phyloP scores from a whole-genome alignment of 1,139 yeast genomes.

The Nakaseomyces glabratus region DNA sequence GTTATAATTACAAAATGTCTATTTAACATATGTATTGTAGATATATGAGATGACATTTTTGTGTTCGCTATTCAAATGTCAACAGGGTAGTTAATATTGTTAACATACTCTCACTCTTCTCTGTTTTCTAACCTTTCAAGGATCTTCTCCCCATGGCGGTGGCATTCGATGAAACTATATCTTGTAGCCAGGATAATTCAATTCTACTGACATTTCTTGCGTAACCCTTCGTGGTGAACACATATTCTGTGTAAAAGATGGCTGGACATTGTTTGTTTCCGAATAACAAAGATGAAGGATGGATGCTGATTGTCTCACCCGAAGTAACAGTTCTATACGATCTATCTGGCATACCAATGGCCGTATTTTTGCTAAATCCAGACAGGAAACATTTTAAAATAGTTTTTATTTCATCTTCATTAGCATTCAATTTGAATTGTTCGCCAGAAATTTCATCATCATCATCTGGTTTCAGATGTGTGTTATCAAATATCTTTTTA shows the following conservation, averaged over 20 bases:
- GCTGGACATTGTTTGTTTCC: slow-evolving; percentile 70
- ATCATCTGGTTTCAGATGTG: slow-evolving; percentile 13
- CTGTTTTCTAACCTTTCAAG: too few species aligned
- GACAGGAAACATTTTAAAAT: slow-evolving; percentile 68
- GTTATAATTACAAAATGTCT: too few species aligned
- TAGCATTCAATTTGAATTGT: slow-evolving; percentile 10
- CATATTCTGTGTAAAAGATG: slow-evolving; percentile 89
- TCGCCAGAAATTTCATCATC: slow-evolving; percentile 26
- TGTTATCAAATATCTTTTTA: slow-evolving; percentile 27
- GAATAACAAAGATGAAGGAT: slow-evolving; percentile 84
- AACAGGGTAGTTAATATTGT: too few species aligned
- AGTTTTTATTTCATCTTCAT: slow-evolving; percentile 40
- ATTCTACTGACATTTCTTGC: slow-evolving; percentile 84
- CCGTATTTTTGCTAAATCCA: slow-evolving; percentile 80
- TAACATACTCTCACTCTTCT: too few species aligned
- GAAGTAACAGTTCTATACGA: slow-evolving; percentile 77
- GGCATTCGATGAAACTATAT: slow-evolving; percentile 40
- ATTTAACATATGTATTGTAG: too few species aligned
- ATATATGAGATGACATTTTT: too few species aligned
- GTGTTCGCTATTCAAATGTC: too few species aligned
- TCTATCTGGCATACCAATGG: slow-evolving; percentile 91
- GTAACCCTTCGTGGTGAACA: slow-evolving; percentile 85
- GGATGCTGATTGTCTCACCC: slow-evolving; percentile 77
- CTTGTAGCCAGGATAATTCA: slow-evolving; percentile 79
- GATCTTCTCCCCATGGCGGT: slow-evolving; percentile 1